Evolutionary conservation across 2,329 filamentous ascomycete genomes (phyloP).

Genomic region (Paracorniculantispora psalliotae): DNA sequence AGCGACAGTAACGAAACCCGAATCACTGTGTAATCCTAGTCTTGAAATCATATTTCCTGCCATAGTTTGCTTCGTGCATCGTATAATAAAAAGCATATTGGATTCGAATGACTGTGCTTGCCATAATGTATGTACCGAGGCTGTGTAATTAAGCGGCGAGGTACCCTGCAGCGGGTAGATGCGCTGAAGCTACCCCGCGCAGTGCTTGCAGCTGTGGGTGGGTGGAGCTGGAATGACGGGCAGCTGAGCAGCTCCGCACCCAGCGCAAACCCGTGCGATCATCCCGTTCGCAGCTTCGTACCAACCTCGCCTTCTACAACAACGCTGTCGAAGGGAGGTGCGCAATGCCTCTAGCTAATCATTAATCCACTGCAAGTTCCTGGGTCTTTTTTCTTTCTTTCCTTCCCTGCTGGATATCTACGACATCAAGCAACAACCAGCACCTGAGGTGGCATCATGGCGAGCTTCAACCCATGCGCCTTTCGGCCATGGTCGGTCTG

Average conservation of each 20-base stretch:
- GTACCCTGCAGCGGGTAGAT: not conserved
- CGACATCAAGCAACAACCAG: not conserved
- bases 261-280: not conserved
- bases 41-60: not conserved
- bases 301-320: not conserved
- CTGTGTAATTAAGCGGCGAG: too few relatives aligned
- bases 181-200: not conserved
- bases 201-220: not conserved
- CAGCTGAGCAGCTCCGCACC: conserved; percentile 6
- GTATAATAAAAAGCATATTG: not conserved
- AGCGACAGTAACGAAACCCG: not conserved
- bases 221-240: conserved; percentile 4
- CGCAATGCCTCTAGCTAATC: not conserved
- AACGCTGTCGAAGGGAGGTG: not conserved
- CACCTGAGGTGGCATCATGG: not conserved
- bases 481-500: conserved; percentile 81
- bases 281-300: not conserved
- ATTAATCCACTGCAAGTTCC: not conserved
- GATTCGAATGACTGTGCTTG: not conserved
- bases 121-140: too few relatives aligned
- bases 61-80: not conserved
- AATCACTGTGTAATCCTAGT: conserved; percentile 7
- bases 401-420: not conserved
- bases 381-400: not conserved
- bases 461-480: conserved; percentile 53